Conservation (phyloP, 75 land plant species). For the Larix kaempferi region DNA sequence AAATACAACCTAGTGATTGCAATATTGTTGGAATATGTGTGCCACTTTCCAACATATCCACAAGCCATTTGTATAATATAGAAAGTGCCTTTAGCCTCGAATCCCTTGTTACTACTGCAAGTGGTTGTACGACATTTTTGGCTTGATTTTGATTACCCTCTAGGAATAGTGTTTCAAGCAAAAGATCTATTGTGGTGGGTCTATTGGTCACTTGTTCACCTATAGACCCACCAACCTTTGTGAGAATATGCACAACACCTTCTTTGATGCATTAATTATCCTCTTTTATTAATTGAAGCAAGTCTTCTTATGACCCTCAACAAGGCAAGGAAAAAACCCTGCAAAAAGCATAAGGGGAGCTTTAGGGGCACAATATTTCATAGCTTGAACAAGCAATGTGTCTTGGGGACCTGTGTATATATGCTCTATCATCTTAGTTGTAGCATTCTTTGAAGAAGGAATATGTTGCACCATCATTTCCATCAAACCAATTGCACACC, state of each 20-base stretch:
- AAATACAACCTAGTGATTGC: constrained; percentile 90
- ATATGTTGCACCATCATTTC: too few species aligned
- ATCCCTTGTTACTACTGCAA: constrained; percentile 84
- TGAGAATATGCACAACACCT: constrained; percentile 59
- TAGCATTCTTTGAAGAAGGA: too few species aligned
- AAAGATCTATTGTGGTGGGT: constrained; percentile 66
- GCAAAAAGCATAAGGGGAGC: too few species aligned
- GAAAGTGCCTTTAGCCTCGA: constrained; percentile 89
- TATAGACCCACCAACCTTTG: constrained; percentile 70
- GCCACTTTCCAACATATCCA: constrained; percentile 72
- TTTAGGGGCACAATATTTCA: too few species aligned
- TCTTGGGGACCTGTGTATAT: too few species aligned
- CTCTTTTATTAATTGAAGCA: constrained; percentile 60
- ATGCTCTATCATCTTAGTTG: too few species aligned
- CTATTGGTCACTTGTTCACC: constrained; percentile 46
- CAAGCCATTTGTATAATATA: constrained; percentile 86
- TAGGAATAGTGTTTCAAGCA: constrained; percentile 72
- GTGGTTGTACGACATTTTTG: constrained; percentile 87
- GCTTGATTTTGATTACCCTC: constrained; percentile 87
- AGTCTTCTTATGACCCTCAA: constrained; percentile 51
- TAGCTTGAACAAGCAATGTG: too few species aligned
- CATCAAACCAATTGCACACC: too few species aligned
- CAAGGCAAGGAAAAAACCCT: constrained; percentile 48
- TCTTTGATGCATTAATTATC: constrained; percentile 54
- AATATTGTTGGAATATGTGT: constrained; percentile 79